Conservation (phyloP, 2,329 filamentous ascomycete genomes). For the Cercospora sp. region DNA sequence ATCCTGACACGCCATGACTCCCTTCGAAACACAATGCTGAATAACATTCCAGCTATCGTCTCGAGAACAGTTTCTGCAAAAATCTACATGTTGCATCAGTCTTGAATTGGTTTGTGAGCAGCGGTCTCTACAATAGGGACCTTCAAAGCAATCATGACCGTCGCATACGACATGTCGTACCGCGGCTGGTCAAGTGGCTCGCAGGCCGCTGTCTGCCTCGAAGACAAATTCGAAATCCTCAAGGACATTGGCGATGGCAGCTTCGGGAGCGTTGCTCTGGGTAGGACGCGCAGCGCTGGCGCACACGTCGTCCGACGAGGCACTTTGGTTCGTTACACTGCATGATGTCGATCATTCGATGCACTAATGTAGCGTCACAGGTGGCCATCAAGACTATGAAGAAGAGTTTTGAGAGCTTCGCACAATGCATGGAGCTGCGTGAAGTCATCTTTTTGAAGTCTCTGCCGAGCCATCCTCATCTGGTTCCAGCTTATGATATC, state of each 20-base stretch:
- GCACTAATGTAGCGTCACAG: slow-evolving; percentile 50
- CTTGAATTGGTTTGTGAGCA: slow-evolving; percentile 21
- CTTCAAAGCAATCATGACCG: slow-evolving; percentile 63
- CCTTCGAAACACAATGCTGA: background rate
- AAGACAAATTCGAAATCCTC: slow-evolving; percentile 93
- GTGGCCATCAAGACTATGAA: slow-evolving; percentile 99
- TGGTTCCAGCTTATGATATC: slow-evolving; percentile 97
- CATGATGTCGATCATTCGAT: background rate
- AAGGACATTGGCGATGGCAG: slow-evolving; percentile 99
- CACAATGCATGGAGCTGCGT: slow-evolving; percentile 85
- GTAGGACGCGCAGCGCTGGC: slow-evolving; percentile 86
- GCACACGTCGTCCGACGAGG: slow-evolving; percentile 84
- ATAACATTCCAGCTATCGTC: slow-evolving; percentile 3
- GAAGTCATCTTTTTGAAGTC: slow-evolving; percentile 96
- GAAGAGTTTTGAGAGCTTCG: slow-evolving; percentile 94
- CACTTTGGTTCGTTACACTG: slow-evolving; percentile 68
- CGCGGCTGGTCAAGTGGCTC: slow-evolving; percentile 58
- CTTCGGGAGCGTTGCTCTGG: slow-evolving; percentile 92
- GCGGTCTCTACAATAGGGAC: slow-evolving; percentile 28
- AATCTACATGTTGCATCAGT: slow-evolving; percentile 34
- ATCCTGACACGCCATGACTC: background rate
- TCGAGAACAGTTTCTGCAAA: background rate
- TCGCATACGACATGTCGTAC: slow-evolving; percentile 65
- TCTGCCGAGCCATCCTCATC: slow-evolving; percentile 80
- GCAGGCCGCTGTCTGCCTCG: slow-evolving; percentile 61